Evolutionary conservation across 2,329 filamentous ascomycete species (phyloP), one percentile per base, ranked within the genome.

Genomic region (Arthrobotrys entomopaga): DNA sequence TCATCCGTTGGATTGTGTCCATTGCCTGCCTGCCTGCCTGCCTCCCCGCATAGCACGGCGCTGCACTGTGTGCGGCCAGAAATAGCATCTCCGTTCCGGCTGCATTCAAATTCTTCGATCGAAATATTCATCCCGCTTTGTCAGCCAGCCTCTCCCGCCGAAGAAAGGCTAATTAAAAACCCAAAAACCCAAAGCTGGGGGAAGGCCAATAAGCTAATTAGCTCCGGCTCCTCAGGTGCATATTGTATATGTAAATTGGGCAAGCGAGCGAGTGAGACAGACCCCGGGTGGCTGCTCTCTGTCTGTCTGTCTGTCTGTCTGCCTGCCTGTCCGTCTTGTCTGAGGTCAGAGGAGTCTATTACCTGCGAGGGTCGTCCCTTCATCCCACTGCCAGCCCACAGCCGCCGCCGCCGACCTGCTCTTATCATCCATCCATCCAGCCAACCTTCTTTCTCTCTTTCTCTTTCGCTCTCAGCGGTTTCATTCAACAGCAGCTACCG

Each of bases 231-330:
- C 29, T 34, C 29, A 34, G 29, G 29, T 34, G 29, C 29, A 34
- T 34, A 34, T n/a, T 15, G 7, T 40, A 15, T 15, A 40, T 15
- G 6, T 46, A 46, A 7, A 46, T 46, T 26, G 16, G 65, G 50
- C 56, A 54, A 70, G 65, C 43, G 61, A 64, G 52, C 22, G 38
- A 24, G 53, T 46, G 57, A 56, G 50, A 63, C 65, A 50, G 34
- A 59, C 43, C 46, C 26, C 26, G 20, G 16, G 15, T 54, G 20
- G 29, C 29, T 34, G 29, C 29, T 34, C 6, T 10, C 29, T 7
- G 29, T 34, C 29, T 34, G n/a, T n/a, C n/a, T 42, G n/a, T n/a
- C n/a, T n/a, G n/a, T n/a, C n/a, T n/a, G n/a, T n/a, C n/a, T n/a
- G n/a, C n/a, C n/a, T n/a, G n/a, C n/a, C n/a, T 48, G n/a, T 48